Conservation (phyloP, 2,329 filamentous ascomycete species). For the Phoma sp. region DNA sequence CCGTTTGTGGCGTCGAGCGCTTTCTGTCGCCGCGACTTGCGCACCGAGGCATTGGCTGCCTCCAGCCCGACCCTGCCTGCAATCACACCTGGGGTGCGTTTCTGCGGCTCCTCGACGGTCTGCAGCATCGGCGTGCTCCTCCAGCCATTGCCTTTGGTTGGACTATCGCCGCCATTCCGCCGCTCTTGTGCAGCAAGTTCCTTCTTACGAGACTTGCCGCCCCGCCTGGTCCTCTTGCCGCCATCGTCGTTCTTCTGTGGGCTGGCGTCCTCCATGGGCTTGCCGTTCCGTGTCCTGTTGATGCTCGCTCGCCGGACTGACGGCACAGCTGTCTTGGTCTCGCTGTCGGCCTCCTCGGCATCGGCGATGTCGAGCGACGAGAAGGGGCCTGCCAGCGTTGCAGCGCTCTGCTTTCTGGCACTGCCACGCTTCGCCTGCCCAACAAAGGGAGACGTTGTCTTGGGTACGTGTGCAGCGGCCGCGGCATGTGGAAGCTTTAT, state of each 20-base stretch:
- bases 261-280: constrained; percentile 47
- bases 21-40: constrained; percentile 55
- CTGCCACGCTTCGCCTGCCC: constrained; percentile 38
- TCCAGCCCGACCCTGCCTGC: constrained; percentile 46
- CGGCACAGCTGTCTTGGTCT: constrained; percentile 34
- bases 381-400: constrained; percentile 49
- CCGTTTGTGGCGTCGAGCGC: constrained; percentile 71
- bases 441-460: constrained; percentile 48
- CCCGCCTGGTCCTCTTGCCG: constrained; percentile 54
- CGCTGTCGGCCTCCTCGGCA: constrained; percentile 47
- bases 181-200: constrained; percentile 52
- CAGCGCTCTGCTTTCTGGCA: constrained; percentile 45
- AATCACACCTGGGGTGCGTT: constrained; percentile 47
- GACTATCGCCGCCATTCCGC: constrained; percentile 39
- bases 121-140: constrained; percentile 71
- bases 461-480: constrained; percentile 44
- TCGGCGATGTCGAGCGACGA: constrained; percentile 50
- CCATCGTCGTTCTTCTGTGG: constrained; percentile 45
- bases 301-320: constrained; percentile 44
- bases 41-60: constrained; percentile 47
- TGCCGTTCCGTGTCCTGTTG: constrained; percentile 50
- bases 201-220: constrained; percentile 55
- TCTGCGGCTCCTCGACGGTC: constrained; percentile 56
- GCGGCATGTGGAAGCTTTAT: constrained; percentile 48
- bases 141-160: constrained; percentile 68